phyloP scores from a whole-genome alignment of 495 filamentous ascomycete genomes.

The Talaromyces stipitatus region DNA sequence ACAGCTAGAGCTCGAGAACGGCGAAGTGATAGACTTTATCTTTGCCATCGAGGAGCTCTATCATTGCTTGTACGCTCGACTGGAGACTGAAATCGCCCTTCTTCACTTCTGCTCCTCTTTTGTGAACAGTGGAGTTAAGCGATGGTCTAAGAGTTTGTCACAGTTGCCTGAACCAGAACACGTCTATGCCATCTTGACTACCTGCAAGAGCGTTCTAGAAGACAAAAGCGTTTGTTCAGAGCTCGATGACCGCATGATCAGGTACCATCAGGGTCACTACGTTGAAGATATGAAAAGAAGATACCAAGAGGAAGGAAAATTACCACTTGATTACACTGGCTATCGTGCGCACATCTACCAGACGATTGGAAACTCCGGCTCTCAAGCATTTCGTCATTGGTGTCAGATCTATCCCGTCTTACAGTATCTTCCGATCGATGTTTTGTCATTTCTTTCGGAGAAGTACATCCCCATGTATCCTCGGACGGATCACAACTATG shows the following conservation, averaged over 20 bases:
- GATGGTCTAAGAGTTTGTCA: conserved; percentile 5
- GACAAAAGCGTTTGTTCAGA: conserved; percentile 16
- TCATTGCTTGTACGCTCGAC: conserved; percentile 26
- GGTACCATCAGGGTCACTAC: conserved; percentile 18
- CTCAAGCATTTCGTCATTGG: conserved; percentile 25
- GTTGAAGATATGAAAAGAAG: conserved; percentile 10
- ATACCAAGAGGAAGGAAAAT: conserved; percentile 9
- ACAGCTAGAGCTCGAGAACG: conserved; percentile 18
- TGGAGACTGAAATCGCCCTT: conserved; percentile 30
- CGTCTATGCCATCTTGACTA: conserved; percentile 23
- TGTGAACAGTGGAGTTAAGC: conserved; percentile 7
- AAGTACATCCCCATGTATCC: conserved; percentile 24
- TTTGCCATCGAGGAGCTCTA: conserved; percentile 28
- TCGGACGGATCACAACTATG: conserved; percentile 3
- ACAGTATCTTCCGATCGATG: conserved; percentile 16
- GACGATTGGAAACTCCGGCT: conserved; percentile 13
- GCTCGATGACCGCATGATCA: conserved; percentile 16
- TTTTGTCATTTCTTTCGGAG: conserved; percentile 25
- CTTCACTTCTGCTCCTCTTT: conserved; percentile 28
- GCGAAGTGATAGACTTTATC: conserved; percentile 20
- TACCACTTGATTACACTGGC: conserved; percentile 20
- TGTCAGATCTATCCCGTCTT: conserved; percentile 16
- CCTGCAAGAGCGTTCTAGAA: conserved; percentile 28
- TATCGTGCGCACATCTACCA: conserved; percentile 22
- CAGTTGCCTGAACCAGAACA: conserved; percentile 24